Conservation (phyloP, 495 filamentous ascomycete species). For the Lophiostoma macrostomum region DNA sequence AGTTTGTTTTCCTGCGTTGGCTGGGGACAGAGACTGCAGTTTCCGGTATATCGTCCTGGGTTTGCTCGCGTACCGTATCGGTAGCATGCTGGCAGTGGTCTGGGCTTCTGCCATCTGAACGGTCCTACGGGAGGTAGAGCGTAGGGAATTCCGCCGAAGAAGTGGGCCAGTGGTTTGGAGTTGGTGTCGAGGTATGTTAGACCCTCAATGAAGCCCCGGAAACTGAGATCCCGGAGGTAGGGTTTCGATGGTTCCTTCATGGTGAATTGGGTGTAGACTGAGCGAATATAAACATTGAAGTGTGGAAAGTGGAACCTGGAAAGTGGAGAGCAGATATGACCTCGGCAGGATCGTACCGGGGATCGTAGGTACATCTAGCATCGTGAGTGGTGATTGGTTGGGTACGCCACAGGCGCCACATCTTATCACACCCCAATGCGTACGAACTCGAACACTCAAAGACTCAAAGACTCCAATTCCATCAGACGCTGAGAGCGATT, state of each 20-base stretch:
- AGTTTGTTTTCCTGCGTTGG: constrained; percentile 36
- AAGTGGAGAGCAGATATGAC: too few species aligned
- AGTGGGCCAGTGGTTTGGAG: constrained; percentile 32
- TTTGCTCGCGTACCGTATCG: constrained; percentile 40
- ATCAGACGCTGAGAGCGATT: too few species aligned
- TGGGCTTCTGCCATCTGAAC: constrained; percentile 45
- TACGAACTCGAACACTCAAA: too few species aligned
- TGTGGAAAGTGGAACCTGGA: too few species aligned
- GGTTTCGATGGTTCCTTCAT: constrained; percentile 24
- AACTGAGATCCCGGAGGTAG: constrained; percentile 27
- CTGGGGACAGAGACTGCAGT: constrained; percentile 45
- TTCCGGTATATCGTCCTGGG: constrained; percentile 41
- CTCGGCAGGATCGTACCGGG: too few species aligned
- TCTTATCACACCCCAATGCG: too few species aligned
- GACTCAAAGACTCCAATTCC: too few species aligned
- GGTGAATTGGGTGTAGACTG: too few species aligned
- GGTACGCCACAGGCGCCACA: too few species aligned
- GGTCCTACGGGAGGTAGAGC: constrained; percentile 46
- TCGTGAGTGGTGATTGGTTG: too few species aligned
- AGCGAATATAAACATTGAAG: too few species aligned
- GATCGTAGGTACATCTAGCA: too few species aligned
- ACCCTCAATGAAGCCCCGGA: constrained; percentile 34
- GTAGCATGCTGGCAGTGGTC: constrained; percentile 40
- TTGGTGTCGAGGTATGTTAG: constrained; percentile 27
- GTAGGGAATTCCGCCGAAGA: constrained; percentile 49